Evolutionary conservation across 345 rosid genomes (phyloP).

Genomic region (Rhodamnia rubescens): DNA sequence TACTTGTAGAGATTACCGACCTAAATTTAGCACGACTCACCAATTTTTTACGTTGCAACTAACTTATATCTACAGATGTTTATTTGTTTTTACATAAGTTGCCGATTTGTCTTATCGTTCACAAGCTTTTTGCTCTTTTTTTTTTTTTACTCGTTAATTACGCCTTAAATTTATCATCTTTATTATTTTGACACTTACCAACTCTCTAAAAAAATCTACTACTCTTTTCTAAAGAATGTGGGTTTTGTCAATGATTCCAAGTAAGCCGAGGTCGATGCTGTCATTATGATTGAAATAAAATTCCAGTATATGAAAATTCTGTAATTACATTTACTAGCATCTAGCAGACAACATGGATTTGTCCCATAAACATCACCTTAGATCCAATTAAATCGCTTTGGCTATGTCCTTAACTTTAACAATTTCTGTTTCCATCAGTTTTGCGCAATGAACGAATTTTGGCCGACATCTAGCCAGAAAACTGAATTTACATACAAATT

Average conservation of each 20-base stretch:
- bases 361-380: too few species aligned
- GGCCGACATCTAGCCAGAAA: not conserved
- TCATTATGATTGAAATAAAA: too few species aligned
- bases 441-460: not conserved
- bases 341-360: too few species aligned
- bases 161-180: not conserved
- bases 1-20: too few species aligned
- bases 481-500: not conserved
- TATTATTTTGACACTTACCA: too few species aligned
- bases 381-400: not conserved
- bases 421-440: not conserved
- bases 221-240: too few species aligned
- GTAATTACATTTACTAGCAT: too few species aligned
- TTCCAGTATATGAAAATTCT: too few species aligned
- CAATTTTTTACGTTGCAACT: too few species aligned
- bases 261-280: too few species aligned
- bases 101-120: not conserved
- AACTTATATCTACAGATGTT: not conserved
- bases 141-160: not conserved
- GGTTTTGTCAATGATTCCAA: too few species aligned
- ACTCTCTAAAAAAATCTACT: too few species aligned
- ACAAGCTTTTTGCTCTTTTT: not conserved
- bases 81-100: not conserved
- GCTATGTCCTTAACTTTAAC: not conserved
- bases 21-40: not conserved